These are phyloP conservation scores for Rhododendron vialii DNA, from an alignment of 148 eudicot species.

Conservation along the genomic window DNA sequence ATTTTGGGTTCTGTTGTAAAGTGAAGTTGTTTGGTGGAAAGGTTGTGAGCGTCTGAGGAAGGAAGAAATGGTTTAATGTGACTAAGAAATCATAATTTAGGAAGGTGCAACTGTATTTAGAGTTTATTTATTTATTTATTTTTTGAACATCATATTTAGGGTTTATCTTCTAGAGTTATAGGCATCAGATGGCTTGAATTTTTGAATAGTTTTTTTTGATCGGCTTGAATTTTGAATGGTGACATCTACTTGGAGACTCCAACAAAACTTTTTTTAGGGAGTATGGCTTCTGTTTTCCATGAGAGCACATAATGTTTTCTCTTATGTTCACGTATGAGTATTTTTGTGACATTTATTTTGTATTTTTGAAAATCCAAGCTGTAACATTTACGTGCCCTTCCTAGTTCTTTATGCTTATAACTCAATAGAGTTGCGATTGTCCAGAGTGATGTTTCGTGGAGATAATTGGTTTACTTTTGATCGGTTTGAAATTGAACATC, in stretches of 20 bases:
- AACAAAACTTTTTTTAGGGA: neutral
- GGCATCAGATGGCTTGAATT: neutral
- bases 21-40: neutral
- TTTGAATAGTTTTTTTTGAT: neutral
- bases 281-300: neutral
- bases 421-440: neutral
- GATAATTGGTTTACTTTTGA: neutral
- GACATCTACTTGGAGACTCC: neutral
- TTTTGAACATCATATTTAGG: too few species aligned
- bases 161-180: neutral
- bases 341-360: neutral
- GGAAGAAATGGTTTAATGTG: neutral
- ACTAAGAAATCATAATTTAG: conserved; percentile 3
- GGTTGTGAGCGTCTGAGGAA: neutral
- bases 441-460: neutral
- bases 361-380: neutral
- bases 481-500: neutral
- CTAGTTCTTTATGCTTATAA: neutral
- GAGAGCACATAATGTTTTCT: neutral
- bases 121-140: neutral
- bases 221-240: neutral
- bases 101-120: neutral
- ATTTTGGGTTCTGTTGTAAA: neutral
- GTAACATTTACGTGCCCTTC: neutral
- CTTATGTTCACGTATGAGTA: neutral